Evolutionary conservation across 2,329 filamentous ascomycete species (phyloP), one percentile per base, ranked within the genome.

Genomic region (Microdochium trichocladiopsis): DNA sequence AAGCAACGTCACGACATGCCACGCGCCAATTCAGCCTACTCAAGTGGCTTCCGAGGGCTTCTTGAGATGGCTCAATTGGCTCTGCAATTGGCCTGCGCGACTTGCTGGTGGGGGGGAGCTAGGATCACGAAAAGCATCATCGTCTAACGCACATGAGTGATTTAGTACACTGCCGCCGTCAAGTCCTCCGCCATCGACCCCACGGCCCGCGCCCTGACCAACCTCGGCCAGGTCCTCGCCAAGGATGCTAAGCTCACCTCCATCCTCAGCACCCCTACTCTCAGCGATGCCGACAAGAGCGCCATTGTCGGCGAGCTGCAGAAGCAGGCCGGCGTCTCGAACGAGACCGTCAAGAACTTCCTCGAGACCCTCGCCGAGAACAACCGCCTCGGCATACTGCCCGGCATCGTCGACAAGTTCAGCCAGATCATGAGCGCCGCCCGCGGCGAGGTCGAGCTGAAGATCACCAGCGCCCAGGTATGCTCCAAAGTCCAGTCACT

Each of bases 331-430:
- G 87, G 87, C 62, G 73, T 75, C 61, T 80, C 86, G 71, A 90
- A 88, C 69, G 84, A 89, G 68, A 90, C 92, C 58, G 77, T 97
- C 72, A 91, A 94, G 85, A 95, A 96, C 83, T 92, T 99, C 79
- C 83, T 99, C 63, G 69, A 78, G 53, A 88, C 93, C 53, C 83
- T 99, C 54, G 93, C 94, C 61, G 90, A 94, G 78, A 95, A 99
- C 85, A 99, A 99, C 84, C 84, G 94, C 62, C 80, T 99, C 61
- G 84, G 86, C 59, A 78, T 94, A 57, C 81, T 99, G 57, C 80
- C 86, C 72, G 85, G 86, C 63, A 87, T 97, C 58, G 86, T 84
- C 69, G 83, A 88, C 68, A 96, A 97, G 83, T 99, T 96, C 67
- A 79, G 69, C 60, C 80, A 86, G 69, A 77, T 99, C 66, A 95